These are phyloP conservation scores for Talaromyces ruber DNA, from an alignment of 495 filamentous ascomycete genomes.

Conservation along the genomic window DNA sequence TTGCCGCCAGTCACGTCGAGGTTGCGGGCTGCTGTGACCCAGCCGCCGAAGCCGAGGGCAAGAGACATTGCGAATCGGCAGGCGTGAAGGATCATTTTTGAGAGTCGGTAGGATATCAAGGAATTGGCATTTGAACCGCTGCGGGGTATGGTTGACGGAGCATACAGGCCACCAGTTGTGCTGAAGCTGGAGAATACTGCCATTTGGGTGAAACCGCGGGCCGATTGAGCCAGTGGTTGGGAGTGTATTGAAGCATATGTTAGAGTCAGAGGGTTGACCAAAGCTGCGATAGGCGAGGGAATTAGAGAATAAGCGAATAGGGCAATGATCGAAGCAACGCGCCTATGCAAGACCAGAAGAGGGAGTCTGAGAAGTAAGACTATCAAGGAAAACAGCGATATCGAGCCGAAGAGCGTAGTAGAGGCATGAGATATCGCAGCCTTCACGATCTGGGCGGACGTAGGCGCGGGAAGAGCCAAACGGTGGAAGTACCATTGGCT, in stretches of 20 bases:
- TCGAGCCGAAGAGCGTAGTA: slow-evolving; percentile 85
- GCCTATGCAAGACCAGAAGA: slow-evolving; percentile 70
- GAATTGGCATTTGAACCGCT: slow-evolving; percentile 23
- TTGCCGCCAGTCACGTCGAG: slow-evolving; percentile 47
- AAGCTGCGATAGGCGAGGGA: slow-evolving; percentile 70
- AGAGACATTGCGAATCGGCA: slow-evolving; percentile 83
- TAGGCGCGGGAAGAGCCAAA: slow-evolving; percentile 64
- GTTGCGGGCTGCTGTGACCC: slow-evolving; percentile 84
- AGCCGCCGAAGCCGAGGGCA: slow-evolving; percentile 87
- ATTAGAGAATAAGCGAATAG: slow-evolving; percentile 66
- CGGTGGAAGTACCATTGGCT: slow-evolving; percentile 99
- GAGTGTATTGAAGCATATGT: slow-evolving; percentile 95
- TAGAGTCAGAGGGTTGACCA: slow-evolving; percentile 84
- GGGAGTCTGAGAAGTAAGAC: slow-evolving; percentile 77
- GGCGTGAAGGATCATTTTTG: slow-evolving; percentile 85
- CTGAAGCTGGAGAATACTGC: slow-evolving; percentile 55
- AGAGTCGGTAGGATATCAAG: slow-evolving; percentile 70
- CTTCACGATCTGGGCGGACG: slow-evolving; percentile 67
- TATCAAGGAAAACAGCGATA: slow-evolving; percentile 76
- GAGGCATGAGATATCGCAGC: slow-evolving; percentile 73
- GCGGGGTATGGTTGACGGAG: slow-evolving; percentile 33
- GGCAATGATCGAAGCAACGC: slow-evolving; percentile 53
- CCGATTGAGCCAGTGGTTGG: slow-evolving; percentile 64
- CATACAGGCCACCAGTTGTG: slow-evolving; percentile 47
- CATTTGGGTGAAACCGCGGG: slow-evolving; percentile 69